A percentile compares a stretch with the other conserved stretches of the same genome.
phyloP scores from a whole-genome alignment of 169 alveolate genomes.

The Plasmodium gaboni region DNA sequence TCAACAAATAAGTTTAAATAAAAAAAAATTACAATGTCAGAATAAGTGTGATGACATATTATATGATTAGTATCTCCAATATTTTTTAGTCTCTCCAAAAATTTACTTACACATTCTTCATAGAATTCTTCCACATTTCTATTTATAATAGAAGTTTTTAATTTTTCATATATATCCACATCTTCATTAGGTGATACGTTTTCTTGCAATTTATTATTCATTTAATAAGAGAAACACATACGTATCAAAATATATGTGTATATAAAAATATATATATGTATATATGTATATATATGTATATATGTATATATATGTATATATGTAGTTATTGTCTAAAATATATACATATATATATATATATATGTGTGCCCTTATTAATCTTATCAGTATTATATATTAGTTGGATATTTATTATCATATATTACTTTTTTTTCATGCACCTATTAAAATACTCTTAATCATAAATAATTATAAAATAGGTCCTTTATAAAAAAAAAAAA shows the following conservation, averaged over 20 bases:
- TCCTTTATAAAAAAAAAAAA: too few species aligned
- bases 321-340: too few species aligned
- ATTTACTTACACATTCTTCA: conserved; percentile 12
- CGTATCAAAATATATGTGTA: background rate
- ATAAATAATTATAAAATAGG: too few species aligned
- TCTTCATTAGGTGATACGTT: conserved; percentile 23
- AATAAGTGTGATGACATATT: conserved; percentile 38
- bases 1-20: conserved; percentile 27
- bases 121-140: conserved; percentile 24
- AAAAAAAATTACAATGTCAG: conserved; percentile 48
- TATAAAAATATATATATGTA: background rate
- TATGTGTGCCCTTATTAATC: too few species aligned
- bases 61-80: conserved; percentile 24
- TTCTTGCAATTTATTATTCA: conserved; percentile 1
- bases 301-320: background rate
- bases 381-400: too few species aligned
- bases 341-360: too few species aligned
- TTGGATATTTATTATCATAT: too few species aligned
- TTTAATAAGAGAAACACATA: conserved; percentile 1
- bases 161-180: conserved; percentile 22
- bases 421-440: too few species aligned
- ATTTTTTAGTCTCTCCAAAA: conserved; percentile 32
- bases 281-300: conserved; percentile 1
- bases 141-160: conserved; percentile 40
- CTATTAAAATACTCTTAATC: too few species aligned